phyloP scores from a whole-genome alignment of 164 flowering plant species.

The Saururus chinensis region DNA sequence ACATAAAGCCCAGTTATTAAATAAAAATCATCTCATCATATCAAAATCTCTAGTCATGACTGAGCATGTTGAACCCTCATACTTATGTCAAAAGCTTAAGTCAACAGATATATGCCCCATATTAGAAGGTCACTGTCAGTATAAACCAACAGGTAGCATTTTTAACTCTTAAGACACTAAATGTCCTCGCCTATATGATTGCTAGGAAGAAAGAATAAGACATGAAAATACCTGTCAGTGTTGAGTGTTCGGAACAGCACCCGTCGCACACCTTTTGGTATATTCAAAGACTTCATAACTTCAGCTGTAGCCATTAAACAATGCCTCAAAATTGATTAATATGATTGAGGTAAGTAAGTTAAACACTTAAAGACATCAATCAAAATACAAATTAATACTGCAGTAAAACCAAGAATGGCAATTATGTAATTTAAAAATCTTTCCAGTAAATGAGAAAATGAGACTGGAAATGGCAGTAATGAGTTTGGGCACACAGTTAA shows the following conservation, averaged over 20 bases:
- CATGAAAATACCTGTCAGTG: constrained; percentile 55
- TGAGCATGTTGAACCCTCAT: too few relatives aligned
- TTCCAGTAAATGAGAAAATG: too few relatives aligned
- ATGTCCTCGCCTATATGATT: not conserved
- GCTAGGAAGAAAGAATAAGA: not conserved
- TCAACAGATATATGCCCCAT: too few relatives aligned
- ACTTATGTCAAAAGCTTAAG: not conserved
- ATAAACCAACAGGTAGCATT: not conserved
- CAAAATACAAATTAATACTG: not conserved
- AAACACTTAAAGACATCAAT: not conserved
- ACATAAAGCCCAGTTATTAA: too few relatives aligned
- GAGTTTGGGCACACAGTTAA: too few relatives aligned
- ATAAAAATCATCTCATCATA: too few relatives aligned
- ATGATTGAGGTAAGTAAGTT: not conserved
- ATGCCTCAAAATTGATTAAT: not conserved
- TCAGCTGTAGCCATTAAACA: constrained; percentile 27
- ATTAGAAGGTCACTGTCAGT: not conserved
- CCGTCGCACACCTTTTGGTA: constrained; percentile 65
- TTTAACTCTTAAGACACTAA: too few relatives aligned
- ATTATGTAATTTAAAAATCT: too few relatives aligned
- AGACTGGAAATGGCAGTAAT: too few relatives aligned
- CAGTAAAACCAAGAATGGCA: not conserved
- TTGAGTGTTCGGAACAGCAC: constrained; percentile 80
- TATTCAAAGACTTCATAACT: constrained; percentile 60
- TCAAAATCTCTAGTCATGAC: too few relatives aligned